Evolutionary conservation across 2,329 filamentous ascomycete species (phyloP).

Genomic region (Orbilia quercus): DNA sequence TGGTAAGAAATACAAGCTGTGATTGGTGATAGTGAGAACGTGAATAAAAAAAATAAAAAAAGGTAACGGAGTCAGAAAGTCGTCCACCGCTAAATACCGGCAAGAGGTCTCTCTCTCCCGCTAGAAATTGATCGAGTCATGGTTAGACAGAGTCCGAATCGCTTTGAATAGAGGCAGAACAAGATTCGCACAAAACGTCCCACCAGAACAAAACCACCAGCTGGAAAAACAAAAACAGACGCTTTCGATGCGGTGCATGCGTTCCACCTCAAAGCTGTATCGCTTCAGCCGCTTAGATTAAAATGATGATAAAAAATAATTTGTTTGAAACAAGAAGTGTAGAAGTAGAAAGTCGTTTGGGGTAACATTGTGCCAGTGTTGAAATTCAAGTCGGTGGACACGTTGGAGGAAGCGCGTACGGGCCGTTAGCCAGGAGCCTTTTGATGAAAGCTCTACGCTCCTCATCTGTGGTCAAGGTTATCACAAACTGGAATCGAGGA

Average conservation of each 20-base stretch:
- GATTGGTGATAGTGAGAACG: constrained; percentile 12
- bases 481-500: constrained; percentile 29
- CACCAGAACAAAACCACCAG: too few species aligned
- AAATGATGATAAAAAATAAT: constrained; percentile 38
- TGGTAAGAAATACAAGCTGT: constrained; percentile 21
- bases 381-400: constrained; percentile 41
- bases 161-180: constrained; percentile 4
- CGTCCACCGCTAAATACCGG: constrained; percentile 47
- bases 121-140: constrained; percentile 14
- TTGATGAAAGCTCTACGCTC: constrained; percentile 27
- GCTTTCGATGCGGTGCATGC: neutral
- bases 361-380: constrained; percentile 5
- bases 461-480: constrained; percentile 15
- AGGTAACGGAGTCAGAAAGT: constrained; percentile 15
- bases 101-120: constrained; percentile 22
- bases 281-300: constrained; percentile 35
- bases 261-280: constrained; percentile 22
- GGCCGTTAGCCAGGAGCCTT: constrained; percentile 35
- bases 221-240: constrained; percentile 1
- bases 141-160: neutral
- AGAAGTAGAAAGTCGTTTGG: constrained; percentile 17
- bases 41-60: constrained; percentile 18
- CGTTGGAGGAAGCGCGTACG: constrained; percentile 39
- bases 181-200: neutral
- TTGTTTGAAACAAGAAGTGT: constrained; percentile 31